Percentiles rank a stretch among this genome's conserved stretches.
Conservation (phyloP, 306 rosid species). For the Vigna mungo region DNA sequence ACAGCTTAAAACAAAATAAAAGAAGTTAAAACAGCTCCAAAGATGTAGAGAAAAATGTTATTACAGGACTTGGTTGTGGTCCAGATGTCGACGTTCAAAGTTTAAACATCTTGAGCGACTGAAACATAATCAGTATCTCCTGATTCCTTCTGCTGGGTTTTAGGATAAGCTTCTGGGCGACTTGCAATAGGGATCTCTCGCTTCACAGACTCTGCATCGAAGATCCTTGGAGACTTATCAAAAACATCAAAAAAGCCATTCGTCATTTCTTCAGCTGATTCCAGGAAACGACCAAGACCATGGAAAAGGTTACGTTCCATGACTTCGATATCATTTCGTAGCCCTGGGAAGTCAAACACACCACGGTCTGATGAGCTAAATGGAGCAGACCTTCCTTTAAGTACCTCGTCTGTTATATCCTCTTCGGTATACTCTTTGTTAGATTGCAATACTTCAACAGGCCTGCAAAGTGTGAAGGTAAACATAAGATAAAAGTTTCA, state of each 20-base stretch:
- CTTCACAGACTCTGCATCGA: slow-evolving; percentile 55
- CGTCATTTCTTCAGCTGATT: slow-evolving; percentile 77
- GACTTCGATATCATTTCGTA: slow-evolving; percentile 68
- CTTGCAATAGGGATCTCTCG: slow-evolving; percentile 64
- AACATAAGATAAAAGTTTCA: slow-evolving; percentile 15
- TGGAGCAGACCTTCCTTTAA: slow-evolving; percentile 62
- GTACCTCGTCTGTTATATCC: slow-evolving; percentile 71
- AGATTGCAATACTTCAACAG: slow-evolving; percentile 79
- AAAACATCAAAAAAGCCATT: slow-evolving; percentile 62
- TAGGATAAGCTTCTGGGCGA: slow-evolving; percentile 49
- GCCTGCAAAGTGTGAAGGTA: slow-evolving; percentile 53
- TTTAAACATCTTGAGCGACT: slow-evolving; percentile 75
- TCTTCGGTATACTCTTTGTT: slow-evolving; percentile 83
- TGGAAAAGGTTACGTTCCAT: slow-evolving; percentile 63
- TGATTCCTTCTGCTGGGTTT: slow-evolving; percentile 45
- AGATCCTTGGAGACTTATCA: slow-evolving; percentile 48
- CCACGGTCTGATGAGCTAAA: slow-evolving; percentile 56
- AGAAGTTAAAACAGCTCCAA: not conserved
- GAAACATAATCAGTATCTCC: slow-evolving; percentile 59
- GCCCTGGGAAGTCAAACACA: slow-evolving; percentile 74
- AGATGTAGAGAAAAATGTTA: slow-evolving; percentile 19
- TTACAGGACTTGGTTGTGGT: slow-evolving; percentile 8
- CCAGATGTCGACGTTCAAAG: slow-evolving; percentile 6
- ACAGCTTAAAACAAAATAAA: not conserved
- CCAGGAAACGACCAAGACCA: slow-evolving; percentile 66